Percentiles rank a stretch among this genome's conserved stretches.
Evolutionary conservation across 305 asterid species (phyloP).

Genomic region (Withania somnifera): DNA sequence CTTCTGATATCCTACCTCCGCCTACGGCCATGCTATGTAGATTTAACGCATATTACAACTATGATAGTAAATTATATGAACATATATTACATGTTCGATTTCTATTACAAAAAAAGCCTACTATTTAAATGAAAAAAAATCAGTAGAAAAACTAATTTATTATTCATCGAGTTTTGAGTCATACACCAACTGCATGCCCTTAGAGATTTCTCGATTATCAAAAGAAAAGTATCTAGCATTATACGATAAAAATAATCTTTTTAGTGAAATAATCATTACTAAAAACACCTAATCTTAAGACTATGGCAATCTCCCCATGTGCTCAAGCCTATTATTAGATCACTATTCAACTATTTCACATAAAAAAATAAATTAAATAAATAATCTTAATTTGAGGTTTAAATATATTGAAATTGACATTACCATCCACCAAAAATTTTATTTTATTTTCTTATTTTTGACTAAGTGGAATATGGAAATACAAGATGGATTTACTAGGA

Average conservation of each 20-base stretch:
- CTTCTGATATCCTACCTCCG: neutral
- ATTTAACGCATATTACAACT: too few species aligned
- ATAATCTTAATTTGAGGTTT: neutral
- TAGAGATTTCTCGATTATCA: neutral
- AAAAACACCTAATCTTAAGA: neutral
- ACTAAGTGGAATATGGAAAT: neutral
- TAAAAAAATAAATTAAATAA: neutral
- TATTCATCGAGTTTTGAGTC: neutral
- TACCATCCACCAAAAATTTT: neutral
- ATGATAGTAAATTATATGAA: too few species aligned
- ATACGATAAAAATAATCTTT: neutral
- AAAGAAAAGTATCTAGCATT: too few species aligned
- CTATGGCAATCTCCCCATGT: slow-evolving; percentile 1
- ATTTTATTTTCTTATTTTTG: neutral
- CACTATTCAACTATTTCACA: neutral
- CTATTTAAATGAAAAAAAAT: neutral
- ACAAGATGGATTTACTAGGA: neutral
- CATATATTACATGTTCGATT: neutral
- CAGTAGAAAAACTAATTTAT: neutral
- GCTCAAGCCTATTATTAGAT: neutral
- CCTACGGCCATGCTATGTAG: neutral
- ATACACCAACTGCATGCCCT: neutral
- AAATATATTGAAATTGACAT: neutral
- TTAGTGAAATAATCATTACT: neutral
- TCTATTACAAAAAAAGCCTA: neutral